A percentile compares a stretch with the other conserved stretches of the same genome.
Conservation (phyloP, 192 early-diverging fungal species). For the Piromyces finnis region DNA sequence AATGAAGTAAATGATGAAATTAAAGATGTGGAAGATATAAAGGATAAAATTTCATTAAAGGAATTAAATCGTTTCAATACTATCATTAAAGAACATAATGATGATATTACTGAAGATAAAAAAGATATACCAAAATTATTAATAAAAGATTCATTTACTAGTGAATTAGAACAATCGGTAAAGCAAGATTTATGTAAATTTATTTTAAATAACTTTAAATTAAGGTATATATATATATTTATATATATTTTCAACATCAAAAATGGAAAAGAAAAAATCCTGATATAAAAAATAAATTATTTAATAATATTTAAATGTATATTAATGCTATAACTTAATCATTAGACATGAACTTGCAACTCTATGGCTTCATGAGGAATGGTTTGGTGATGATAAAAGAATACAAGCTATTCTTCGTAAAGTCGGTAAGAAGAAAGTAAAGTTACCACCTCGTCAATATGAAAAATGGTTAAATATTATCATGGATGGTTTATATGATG, state of each 20-base stretch:
- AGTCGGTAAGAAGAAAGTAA: background rate
- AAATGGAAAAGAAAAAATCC: too few species aligned
- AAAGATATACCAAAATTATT: background rate
- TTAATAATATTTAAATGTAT: too few species aligned
- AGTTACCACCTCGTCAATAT: background rate
- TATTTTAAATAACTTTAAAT: constrained; percentile 38
- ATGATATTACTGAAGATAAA: background rate
- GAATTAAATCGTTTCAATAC: background rate
- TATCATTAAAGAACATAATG: background rate
- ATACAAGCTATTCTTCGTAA: background rate
- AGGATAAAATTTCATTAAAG: background rate
- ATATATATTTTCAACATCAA: too few species aligned
- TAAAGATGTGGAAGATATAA: background rate
- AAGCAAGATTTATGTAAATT: constrained; percentile 10
- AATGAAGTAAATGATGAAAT: background rate
- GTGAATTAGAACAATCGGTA: background rate
- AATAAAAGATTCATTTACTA: background rate
- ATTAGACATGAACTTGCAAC: constrained; percentile 42
- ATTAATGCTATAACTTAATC: too few species aligned
- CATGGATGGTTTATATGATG: constrained; percentile 3
- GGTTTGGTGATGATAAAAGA: constrained; percentile 4
- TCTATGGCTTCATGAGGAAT: constrained; percentile 60
- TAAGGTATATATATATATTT: constrained; percentile 12
- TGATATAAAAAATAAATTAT: too few species aligned
- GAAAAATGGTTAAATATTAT: background rate